Evolutionary conservation across 805 yeast species (phyloP).

Genomic region (Alloascoidea hylecoeti): DNA sequence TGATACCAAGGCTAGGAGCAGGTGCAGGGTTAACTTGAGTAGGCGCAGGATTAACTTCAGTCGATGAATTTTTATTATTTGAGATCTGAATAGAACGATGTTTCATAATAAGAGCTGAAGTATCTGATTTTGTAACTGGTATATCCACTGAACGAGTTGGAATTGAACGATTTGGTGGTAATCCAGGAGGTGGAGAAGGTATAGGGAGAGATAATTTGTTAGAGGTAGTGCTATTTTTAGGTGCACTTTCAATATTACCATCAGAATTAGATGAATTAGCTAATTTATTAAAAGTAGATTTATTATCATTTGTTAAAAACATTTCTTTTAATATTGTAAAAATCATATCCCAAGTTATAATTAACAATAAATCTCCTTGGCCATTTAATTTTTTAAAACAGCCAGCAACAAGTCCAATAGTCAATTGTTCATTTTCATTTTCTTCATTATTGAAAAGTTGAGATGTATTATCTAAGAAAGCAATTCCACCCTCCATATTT

Average conservation of each 20-base stretch:
- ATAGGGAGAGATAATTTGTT: no score
- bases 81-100: no score
- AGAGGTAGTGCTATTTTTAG: no score
- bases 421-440: neutral
- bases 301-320: neutral
- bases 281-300: neutral
- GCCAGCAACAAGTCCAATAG: neutral
- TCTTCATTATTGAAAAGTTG: neutral
- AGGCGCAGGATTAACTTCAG: neutral
- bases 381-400: neutral
- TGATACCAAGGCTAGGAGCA: no score
- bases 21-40: no score
- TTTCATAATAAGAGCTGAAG: no score
- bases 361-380: constrained; percentile 1
- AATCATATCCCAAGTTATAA: constrained; percentile 1
- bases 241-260: no score
- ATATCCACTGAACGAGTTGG: neutral
- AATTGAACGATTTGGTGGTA: neutral
- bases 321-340: neutral
- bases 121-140: neutral
- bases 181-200: no score
- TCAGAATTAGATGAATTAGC: no score
- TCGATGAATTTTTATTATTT: no score
- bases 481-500: constrained; percentile 2
- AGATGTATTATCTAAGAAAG: neutral